A percentile compares a stretch with the other conserved stretches of the same genome.
phyloP scores from a whole-genome alignment of 257 asterid genomes.

The Parsonsia alboflavescens region DNA sequence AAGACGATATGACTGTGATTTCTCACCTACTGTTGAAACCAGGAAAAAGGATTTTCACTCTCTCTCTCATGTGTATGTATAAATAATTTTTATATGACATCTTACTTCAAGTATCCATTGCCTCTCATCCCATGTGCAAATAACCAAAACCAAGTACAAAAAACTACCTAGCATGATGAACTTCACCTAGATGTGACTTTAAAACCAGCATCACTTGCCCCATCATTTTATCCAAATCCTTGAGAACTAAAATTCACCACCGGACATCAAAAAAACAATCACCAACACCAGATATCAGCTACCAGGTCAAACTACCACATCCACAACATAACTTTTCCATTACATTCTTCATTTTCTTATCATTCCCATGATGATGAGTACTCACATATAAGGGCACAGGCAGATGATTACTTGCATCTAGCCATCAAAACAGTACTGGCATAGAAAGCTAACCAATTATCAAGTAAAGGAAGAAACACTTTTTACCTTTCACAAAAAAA shows the following conservation, averaged over 20 bases:
- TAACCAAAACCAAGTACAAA: neutral
- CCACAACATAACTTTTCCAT: neutral
- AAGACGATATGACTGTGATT: neutral
- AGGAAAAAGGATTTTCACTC: neutral
- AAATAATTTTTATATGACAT: neutral
- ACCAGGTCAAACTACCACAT: neutral
- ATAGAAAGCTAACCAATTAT: neutral
- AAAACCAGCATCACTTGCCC: neutral
- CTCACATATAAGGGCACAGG: neutral
- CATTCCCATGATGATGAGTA: neutral
- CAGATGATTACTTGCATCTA: neutral
- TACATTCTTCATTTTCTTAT: neutral
- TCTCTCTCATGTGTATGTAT: no score
- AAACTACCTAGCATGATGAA: neutral
- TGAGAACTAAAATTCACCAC: neutral
- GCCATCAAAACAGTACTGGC: neutral
- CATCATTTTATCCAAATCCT: neutral
- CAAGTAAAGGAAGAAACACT: neutral
- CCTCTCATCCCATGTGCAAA: neutral
- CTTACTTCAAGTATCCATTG: neutral
- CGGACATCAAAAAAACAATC: neutral
- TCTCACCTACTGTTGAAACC: neutral
- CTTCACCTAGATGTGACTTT: neutral
- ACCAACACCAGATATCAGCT: neutral
- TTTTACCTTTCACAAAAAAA: neutral